A percentile compares a stretch with the other conserved stretches of the same genome.
Conservation (phyloP, 768 basidiomycete species). For the Tricholoma saponaceum region DNA sequence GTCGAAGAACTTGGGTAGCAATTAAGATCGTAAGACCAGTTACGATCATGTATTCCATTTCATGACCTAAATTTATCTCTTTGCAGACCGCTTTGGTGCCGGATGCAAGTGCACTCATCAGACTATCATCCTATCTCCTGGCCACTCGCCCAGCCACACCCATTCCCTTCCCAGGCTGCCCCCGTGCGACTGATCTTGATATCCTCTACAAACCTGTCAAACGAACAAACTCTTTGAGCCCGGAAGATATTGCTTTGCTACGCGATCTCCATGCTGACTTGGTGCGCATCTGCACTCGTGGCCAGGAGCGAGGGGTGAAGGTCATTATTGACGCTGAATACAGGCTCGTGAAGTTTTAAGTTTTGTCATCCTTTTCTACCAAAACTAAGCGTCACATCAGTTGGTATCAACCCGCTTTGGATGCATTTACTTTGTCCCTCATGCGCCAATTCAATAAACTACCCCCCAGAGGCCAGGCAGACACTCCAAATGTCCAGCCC, state of each 20-base stretch:
- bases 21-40: slow-evolving; percentile 64
- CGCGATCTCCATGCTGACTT: slow-evolving; percentile 61
- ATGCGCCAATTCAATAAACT: slow-evolving; percentile 75
- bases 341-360: slow-evolving; percentile 34
- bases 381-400: slow-evolving; percentile 19
- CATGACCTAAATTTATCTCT: background rate
- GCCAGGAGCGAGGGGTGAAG: slow-evolving; percentile 57
- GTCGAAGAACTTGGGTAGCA: slow-evolving; percentile 76
- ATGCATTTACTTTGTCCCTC: slow-evolving; percentile 70
- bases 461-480: slow-evolving; percentile 9
- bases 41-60: background rate
- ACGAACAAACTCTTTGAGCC: slow-evolving; percentile 29
- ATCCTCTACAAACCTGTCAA: slow-evolving; percentile 32
- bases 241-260: slow-evolving; percentile 57
- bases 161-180: slow-evolving; percentile 69
- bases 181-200: slow-evolving; percentile 54
- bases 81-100: slow-evolving; percentile 66
- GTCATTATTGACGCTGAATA: slow-evolving; percentile 87
- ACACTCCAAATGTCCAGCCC: slow-evolving; percentile 38
- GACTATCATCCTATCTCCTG: slow-evolving; percentile 56
- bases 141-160: slow-evolving; percentile 30
- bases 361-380: background rate
- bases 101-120: slow-evolving; percentile 54
- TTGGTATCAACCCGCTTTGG: slow-evolving; percentile 80
- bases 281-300: slow-evolving; percentile 57